Percentiles rank a stretch among this genome's conserved stretches.
Evolutionary conservation across 2,329 filamentous ascomycete genomes (phyloP).

Genomic region (Venturia effusa): DNA sequence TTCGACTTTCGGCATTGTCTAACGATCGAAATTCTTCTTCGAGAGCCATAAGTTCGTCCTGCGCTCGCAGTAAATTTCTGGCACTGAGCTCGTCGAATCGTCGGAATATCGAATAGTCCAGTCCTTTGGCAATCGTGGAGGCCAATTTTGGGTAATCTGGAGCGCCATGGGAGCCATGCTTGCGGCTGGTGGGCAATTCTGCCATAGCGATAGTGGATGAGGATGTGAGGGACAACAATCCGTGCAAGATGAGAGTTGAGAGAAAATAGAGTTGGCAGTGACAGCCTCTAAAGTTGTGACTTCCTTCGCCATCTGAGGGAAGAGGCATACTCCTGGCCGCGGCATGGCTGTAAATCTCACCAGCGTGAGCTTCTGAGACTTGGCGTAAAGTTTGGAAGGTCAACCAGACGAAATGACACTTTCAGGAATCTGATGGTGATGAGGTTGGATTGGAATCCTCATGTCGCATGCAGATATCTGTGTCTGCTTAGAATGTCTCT

Average conservation of each 20-base stretch:
- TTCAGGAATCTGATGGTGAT: too few species aligned
- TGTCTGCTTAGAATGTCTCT: background rate
- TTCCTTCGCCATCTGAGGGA: background rate
- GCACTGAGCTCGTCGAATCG: constrained; percentile 4
- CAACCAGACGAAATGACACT: too few species aligned
- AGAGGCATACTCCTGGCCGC: background rate
- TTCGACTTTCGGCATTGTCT: background rate
- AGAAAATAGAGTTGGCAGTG: background rate
- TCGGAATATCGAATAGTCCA: constrained; percentile 9
- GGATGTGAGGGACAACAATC: too few species aligned
- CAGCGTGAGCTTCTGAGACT: background rate
- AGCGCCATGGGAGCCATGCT: background rate
- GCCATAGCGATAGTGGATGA: background rate
- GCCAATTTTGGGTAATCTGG: constrained; percentile 4
- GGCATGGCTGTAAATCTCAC: background rate
- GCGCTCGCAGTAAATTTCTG: constrained; percentile 4
- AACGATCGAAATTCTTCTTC: constrained; percentile 4
- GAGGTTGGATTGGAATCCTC: too few species aligned
- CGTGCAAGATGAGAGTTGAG: background rate
- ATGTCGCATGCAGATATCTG: background rate
- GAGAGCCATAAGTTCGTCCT: constrained; percentile 1
- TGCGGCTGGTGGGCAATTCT: background rate
- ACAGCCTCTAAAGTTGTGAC: background rate
- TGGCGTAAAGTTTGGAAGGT: background rate
- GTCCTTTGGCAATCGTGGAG: background rate